Evolutionary conservation across 2,329 filamentous ascomycete species (phyloP).

Genomic region (Colletotrichum sp.): DNA sequence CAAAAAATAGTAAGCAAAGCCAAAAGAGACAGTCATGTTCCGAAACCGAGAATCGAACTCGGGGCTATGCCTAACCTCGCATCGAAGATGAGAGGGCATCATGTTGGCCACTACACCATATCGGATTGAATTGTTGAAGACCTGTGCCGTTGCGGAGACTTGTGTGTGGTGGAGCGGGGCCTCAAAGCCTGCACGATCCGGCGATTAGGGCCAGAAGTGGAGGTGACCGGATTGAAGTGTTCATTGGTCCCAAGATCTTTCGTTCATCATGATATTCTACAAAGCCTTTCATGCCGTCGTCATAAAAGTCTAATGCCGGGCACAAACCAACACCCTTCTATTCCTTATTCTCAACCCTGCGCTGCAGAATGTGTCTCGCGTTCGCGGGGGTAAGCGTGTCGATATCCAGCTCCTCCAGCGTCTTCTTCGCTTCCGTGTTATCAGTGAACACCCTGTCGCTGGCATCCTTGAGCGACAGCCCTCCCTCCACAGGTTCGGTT

Average conservation of each 20-base stretch:
- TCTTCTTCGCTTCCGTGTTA: slow-evolving; percentile 62
- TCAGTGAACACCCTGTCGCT: slow-evolving; percentile 62
- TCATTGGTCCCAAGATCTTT: not conserved
- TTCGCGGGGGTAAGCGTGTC: slow-evolving; percentile 66
- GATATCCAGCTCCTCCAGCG: slow-evolving; percentile 67
- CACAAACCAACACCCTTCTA: too few species aligned
- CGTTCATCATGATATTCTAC: not conserved
- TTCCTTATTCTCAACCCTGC: slow-evolving; percentile 68
- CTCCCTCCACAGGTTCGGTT: slow-evolving; percentile 34
- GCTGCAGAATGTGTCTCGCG: slow-evolving; percentile 70
- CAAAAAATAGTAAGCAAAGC: too few species aligned
- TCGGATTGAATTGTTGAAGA: not conserved
- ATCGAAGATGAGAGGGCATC: not conserved
- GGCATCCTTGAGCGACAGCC: slow-evolving; percentile 55
- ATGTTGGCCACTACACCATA: slow-evolving; percentile 11
- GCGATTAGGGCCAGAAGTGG: not conserved
- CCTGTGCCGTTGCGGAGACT: not conserved
- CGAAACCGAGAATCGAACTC: slow-evolving; percentile 10
- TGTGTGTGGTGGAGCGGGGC: not conserved
- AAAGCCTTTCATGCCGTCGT: not conserved
- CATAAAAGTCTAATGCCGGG: not conserved
- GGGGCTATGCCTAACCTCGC: slow-evolving; percentile 3
- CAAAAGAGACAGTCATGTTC: not conserved
- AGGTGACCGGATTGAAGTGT: not conserved
- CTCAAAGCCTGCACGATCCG: not conserved